Evolutionary conservation across 2,329 filamentous ascomycete species (phyloP).

Genomic region (Periconia sp.): DNA sequence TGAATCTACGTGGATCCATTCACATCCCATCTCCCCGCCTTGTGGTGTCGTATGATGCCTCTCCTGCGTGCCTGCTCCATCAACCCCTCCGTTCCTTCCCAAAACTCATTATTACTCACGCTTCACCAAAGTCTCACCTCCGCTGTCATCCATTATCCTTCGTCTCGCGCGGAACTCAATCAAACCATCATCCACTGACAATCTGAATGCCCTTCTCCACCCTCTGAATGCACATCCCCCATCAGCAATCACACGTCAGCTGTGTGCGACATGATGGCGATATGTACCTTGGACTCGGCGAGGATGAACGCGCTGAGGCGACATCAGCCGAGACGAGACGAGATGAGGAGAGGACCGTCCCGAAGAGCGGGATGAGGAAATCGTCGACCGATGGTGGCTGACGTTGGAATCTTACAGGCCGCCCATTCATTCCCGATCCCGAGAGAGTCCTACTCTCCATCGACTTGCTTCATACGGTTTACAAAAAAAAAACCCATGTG

Average conservation of each 20-base stretch:
- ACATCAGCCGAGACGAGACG: neutral
- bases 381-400: neutral
- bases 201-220: too few species aligned
- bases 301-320: neutral
- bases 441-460: too few species aligned
- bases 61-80: neutral
- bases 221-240: too few species aligned
- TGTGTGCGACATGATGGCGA: neutral
- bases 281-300: neutral
- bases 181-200: too few species aligned
- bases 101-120: neutral
- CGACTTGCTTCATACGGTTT: too few species aligned
- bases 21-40: neutral
- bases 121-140: neutral
- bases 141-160: too few species aligned
- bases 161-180: too few species aligned
- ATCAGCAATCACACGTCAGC: neutral
- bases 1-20: neutral
- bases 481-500: too few species aligned
- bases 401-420: neutral
- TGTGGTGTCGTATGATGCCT: too few species aligned
- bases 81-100: neutral
- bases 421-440: too few species aligned
- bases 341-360: neutral
- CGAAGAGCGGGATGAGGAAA: neutral